Base-by-base conservation (phyloP, 345 rosid species). In the Gynandropsis gynandra region DNA sequence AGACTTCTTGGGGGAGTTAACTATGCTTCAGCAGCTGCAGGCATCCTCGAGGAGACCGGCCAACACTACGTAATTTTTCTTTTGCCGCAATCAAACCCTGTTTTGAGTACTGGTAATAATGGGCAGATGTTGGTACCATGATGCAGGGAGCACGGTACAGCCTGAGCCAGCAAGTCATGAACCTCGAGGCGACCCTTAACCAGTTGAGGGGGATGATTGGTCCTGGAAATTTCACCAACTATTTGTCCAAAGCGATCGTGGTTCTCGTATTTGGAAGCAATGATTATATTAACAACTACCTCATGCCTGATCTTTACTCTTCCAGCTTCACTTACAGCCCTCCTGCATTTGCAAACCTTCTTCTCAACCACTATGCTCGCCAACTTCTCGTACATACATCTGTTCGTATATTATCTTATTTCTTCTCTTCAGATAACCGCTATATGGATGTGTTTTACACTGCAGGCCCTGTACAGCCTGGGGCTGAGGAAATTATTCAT, bases 221-320 rank as follows among this genome's bases (percentile, higher is more conserved):
- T 1, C 69, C 75, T 15, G 61, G 61, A 8, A 75, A 77, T 43
- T 44, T 81, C 44, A 71, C 74, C 0, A 64, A 63, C 15, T 83
- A 76, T 61, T 50, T 83, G 3, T 59, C 72, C 2, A 78, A 50
- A 63, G 78, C 90, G 19, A 29, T 81, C 1, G 79, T 70, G 14
- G 43, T 89, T 66, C 51, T 83, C 48, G 80, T 75, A 29, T 75
- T 93, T 45, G 97, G 97, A 31, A 88, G 95, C 67, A 88, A 85
- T 64, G 97, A 93, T 70, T 93, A 93, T 74, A 80, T 88, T 74
- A 81, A 85, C 80, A 93, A 85, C 74, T 93, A 81, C 62, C 89
- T 93, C 61, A 47, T 85, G 82, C 89, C 95, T 10, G 51, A 62
- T 31, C 41, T 81, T 27, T 88, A 88, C 66, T 37, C 74, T n/a